phyloP scores from a whole-genome alignment of 257 asterid genomes.

The Eustoma russellianum region DNA sequence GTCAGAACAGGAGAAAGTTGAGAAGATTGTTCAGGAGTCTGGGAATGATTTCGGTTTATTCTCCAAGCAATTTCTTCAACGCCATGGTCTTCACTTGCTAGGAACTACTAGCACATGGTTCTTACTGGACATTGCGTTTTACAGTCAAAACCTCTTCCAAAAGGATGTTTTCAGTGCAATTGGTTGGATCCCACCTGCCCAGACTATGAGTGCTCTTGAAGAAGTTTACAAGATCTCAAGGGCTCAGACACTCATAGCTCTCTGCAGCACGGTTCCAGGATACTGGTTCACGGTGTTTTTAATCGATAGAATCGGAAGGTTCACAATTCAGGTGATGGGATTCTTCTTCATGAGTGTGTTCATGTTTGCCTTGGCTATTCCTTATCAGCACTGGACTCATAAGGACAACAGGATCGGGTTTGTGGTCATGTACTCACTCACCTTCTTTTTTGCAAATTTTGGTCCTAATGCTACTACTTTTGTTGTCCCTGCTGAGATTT shows the following conservation, averaged over 20 bases:
- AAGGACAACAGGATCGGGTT: constrained; percentile 28
- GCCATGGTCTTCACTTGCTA: constrained; percentile 32
- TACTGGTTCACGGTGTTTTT: constrained; percentile 41
- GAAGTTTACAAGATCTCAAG: constrained; percentile 26
- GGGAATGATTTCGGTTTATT: constrained; percentile 20
- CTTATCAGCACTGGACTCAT: constrained; percentile 30
- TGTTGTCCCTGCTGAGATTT: constrained; percentile 36
- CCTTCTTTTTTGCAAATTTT: constrained; percentile 39
- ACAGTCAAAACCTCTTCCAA: constrained; percentile 38
- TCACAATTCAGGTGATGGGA: constrained; percentile 34
- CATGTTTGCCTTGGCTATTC: constrained; percentile 42
- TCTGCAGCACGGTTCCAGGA: constrained; percentile 41
- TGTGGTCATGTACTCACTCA: constrained; percentile 26
- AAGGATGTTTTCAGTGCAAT: constrained; percentile 28
- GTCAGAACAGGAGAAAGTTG: constrained; percentile 22
- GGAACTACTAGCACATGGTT: constrained; percentile 40
- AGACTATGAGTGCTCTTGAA: constrained; percentile 26
- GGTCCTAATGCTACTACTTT: constrained; percentile 43
- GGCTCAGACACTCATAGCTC: constrained; percentile 39
- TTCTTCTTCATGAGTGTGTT: constrained; percentile 46
- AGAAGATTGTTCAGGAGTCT: not conserved
- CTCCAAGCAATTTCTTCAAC: constrained; percentile 21
- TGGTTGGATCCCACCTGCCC: constrained; percentile 31
- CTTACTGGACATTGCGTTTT: constrained; percentile 32
- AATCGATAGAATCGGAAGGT: constrained; percentile 33